Evolutionary conservation across 1,139 yeast species (phyloP), one percentile per base, ranked within the genome.

Genomic region (Zygoascus hellenicus): DNA sequence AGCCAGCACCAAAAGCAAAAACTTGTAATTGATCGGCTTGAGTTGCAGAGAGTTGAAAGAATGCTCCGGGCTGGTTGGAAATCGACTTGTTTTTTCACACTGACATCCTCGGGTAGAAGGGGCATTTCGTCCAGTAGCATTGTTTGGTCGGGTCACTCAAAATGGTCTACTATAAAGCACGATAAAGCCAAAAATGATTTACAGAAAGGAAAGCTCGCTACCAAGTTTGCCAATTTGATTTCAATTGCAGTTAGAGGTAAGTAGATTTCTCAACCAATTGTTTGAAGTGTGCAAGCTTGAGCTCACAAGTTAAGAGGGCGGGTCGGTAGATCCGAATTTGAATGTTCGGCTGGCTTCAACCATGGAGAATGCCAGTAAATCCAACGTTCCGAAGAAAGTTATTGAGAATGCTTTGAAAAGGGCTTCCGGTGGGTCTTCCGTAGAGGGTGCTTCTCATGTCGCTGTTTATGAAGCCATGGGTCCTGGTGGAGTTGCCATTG

Each of bases 161-260:
- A 90, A 66, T 92, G 98, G 98, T 87, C 95, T 39, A 88, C 87
- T 47, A 92, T 92, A 55, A 83, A 89, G 61, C 97, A 89, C 60
- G 95, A 87, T 63, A 92, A 92, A 67, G 95, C 95, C 48, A 87
- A 88, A 55, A 88, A 89, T 61, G 98, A 92, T 66, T 87, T 90
- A 13, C 80, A 77, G 52, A 78, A 79, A 59, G 81, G 88, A 49
- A 77, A 80, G 50, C 73, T 80, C 45, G 82, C 90, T 9, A 83
- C 84, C 56, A 78, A 82, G 58, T 72, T 84, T 59, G 85, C 96
- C 10, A 77, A 78, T 46, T 76, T 80, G 59, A 86, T 92, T 50
- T 79, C 83, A 11, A 74, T 84, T 37, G 85, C 92, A 44, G 92
- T 86, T 0, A 79, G 80, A 54, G 61, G 65, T 58, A 47, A 35